These are phyloP conservation scores for Teratosphaeria nubilosa DNA, from an alignment of 2,329 filamentous ascomycete species.

Conservation along the genomic window DNA sequence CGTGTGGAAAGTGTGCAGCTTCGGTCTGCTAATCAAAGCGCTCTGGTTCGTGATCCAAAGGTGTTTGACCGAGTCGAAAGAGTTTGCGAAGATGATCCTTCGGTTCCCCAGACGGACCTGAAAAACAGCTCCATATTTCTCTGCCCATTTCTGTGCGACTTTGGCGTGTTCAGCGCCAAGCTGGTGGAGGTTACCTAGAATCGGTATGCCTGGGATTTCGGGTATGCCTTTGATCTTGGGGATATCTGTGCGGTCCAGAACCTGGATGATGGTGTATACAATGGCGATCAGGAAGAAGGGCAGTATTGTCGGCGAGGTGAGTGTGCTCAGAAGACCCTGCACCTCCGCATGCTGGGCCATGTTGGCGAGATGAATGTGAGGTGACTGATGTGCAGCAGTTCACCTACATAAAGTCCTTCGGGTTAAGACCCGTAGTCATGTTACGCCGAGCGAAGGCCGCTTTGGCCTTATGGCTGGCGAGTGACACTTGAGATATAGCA, in stretches of 20 bases:
- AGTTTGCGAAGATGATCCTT: constrained; percentile 69
- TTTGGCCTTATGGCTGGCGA: neutral
- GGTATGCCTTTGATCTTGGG: constrained; percentile 40
- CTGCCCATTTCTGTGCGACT: constrained; percentile 36
- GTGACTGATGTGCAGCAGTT: neutral
- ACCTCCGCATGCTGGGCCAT: constrained; percentile 19
- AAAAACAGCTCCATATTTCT: constrained; percentile 40
- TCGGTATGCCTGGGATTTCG: constrained; percentile 37
- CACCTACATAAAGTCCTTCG: neutral
- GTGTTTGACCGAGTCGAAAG: constrained; percentile 61
- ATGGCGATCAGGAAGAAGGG: constrained; percentile 32
- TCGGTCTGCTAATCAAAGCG: constrained; percentile 65
- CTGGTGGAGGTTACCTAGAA: constrained; percentile 38
- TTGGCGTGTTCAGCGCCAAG: constrained; percentile 38
- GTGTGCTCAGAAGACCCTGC: constrained; percentile 19
- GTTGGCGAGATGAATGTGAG: neutral
- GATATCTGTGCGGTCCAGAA: constrained; percentile 37
- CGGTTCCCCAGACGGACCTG: constrained; percentile 53
- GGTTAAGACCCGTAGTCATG: neutral
- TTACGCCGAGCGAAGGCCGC: neutral
- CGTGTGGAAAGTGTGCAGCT: constrained; percentile 70
- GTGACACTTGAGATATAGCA: too few relatives aligned
- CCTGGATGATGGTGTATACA: constrained; percentile 29
- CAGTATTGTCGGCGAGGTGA: constrained; percentile 30
- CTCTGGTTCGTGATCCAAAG: constrained; percentile 74